Evolutionary conservation across 352 stramenopile species (phyloP), one percentile per base, ranked within the genome.

Genomic region (Saprolegnia parasitica): DNA sequence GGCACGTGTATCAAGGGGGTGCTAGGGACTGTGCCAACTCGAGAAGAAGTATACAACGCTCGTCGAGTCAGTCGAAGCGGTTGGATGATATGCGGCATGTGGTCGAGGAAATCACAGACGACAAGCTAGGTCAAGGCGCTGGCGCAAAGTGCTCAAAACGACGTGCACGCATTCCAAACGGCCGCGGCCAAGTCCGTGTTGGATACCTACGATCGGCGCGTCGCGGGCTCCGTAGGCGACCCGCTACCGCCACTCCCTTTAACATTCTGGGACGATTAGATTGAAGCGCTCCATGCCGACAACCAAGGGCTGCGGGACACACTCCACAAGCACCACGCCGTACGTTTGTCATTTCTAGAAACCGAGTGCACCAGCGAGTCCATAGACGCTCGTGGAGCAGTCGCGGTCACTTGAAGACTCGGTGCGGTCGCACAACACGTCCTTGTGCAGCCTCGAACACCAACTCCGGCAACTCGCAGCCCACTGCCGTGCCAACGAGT

Each of bases 151-250:
- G 42, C 58, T 4, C 37, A 55, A 20, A 21, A 13, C 13, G 42
- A 37, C 21, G 58, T 67, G 8, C 37, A 67, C 40, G 58, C 20
- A 3, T 67, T 67, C 26, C 20, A 67, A 35, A 55, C 15, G 3
- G n/a, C 52, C n/a, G 40, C 40, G 24, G n/a, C 58, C 18, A 49
- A 4, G 42, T n/a, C 42, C 13, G 42, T 49, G 3, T n/a, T 49
- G 11, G 42, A 49, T n/a, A 49, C 42, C 3, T 49, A 49, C 42
- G 42, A 49, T 8, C 11, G 18, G 42, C 42, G 42, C 42, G 42
- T 49, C 18, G 42, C 42, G 4, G 18, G 18, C 42, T 49, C 42
- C 3, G 42, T 49, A 49, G 13, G 11, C 3, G 18, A n/a, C 42
- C 42, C 3, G 18, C 42, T 49, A 49, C 11, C 18, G 8, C 13